Base-by-base conservation (phyloP, 1,284 basidiomycete species). In the Rhodotorula sp. region DNA sequence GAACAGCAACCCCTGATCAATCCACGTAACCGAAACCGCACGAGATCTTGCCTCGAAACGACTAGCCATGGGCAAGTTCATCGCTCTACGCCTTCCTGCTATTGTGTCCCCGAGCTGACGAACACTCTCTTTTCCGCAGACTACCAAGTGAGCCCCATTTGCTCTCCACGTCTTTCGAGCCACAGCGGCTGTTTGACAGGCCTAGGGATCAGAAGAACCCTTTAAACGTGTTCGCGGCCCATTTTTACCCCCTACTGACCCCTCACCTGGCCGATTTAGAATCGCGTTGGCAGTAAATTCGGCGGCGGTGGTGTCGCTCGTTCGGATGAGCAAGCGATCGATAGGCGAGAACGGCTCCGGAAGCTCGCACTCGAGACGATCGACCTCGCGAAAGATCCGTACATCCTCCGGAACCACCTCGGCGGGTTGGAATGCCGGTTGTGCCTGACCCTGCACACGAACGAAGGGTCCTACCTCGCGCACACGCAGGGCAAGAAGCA, bases 401-500 rank as follows among this genome's bases (percentile, higher is more conserved):
- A 99, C 82, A 98, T 99, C 79, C 88, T 99, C 60, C 92, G 94
- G 81, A 99, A 98, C 82, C 97, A 99, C 81, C 86, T 99, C 68
- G 86, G 97, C 57, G 97, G 94, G 15, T 87, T 99, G 66, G 97
- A 99, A 86, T 99, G 97, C 83, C 91, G 95, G 78, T 87, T 99
- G 52, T 99, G 97, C 81, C 84, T 99, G 52, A 99, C 97, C 0
- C 87, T 99, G 10, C 97, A 99, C 83, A 97, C 97, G 34, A 99
- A 99, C 80, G 97, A 99, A 83, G 97, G 97, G 38, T 97, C 94
- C 28, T 99, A 99, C 81, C 90, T 99, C 60, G 95, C 97, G 0
- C 97, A 99, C 78, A 99, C 97, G 0, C 97, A 99, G 84, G 97
- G 97, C 45, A 99, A 99, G 84, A 99, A 99, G 81, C 97, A 99